phyloP scores from a whole-genome alignment of 345 rosid species.

The Gossypium stocksii region DNA sequence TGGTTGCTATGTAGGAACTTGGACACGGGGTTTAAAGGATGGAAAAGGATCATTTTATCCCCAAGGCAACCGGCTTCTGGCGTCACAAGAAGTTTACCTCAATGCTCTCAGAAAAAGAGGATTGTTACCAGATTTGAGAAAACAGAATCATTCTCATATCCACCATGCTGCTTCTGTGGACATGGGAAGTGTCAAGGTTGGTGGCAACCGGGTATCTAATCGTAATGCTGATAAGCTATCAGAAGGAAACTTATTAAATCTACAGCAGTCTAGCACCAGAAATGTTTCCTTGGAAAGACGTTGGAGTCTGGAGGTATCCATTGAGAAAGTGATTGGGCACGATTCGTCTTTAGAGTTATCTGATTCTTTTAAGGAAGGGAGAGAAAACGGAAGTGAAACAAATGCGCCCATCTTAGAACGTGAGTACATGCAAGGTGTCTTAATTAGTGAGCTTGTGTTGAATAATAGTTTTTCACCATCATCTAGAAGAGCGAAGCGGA shows the following conservation, averaged over 20 bases:
- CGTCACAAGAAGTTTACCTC: conserved; percentile 66
- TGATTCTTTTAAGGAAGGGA: conserved; percentile 40
- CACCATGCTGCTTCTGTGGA: conserved; percentile 65
- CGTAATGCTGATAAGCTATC: conserved; percentile 48
- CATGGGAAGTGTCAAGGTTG: conserved; percentile 55
- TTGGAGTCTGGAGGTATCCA: conserved; percentile 97
- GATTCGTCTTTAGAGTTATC: conserved; percentile 54
- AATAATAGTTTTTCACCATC: conserved; percentile 54
- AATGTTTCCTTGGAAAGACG: conserved; percentile 84
- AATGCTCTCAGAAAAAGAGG: conserved; percentile 85
- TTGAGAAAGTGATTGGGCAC: conserved; percentile 91
- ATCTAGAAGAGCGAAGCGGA: conserved; percentile 71
- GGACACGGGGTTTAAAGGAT: conserved; percentile 93
- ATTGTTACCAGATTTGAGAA: conserved; percentile 73
- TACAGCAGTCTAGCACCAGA: conserved; percentile 67
- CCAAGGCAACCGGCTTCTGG: conserved; percentile 61
- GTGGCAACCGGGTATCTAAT: conserved; percentile 34
- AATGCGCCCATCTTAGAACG: conserved; percentile 71
- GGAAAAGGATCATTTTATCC: conserved; percentile 95
- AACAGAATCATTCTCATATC: conserved; percentile 51
- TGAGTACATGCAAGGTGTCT: conserved; percentile 96
- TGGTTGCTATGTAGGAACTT: conserved; percentile 86
- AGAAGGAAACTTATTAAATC: conserved; percentile 65
- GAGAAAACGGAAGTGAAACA: conserved; percentile 32
- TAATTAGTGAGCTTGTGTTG: conserved; percentile 83